Base-by-base conservation (phyloP, 768 basidiomycete genomes). In the Naganishia antarctica region DNA sequence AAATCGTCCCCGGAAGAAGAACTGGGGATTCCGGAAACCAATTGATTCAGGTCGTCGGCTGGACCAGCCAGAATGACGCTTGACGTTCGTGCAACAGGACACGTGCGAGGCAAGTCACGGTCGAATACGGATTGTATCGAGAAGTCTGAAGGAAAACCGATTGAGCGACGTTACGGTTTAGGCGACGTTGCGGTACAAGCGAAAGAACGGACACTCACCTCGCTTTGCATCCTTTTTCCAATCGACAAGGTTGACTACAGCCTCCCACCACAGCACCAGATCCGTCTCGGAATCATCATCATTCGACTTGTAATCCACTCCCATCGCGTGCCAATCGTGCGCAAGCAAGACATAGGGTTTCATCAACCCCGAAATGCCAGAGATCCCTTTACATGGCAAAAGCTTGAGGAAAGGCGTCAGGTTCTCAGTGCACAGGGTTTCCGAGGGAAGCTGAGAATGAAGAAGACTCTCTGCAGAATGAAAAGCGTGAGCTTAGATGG, bases 391-490 rank as follows among this genome's bases (percentile, higher is more conserved):
- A 81, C 94, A 98, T 0, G 96, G 96, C 1, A 98, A 80, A 11
- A 97, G 84, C 74, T 94, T 91, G 64, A 97, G 82, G 79, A 98
- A 96, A 0, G 96, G 94, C 0, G 94, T 97, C 9, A 98, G 80
- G 72, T 97, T 97, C 74, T 98, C 96, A 4, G 94, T 98, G 74
- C 94, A 99, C n/a, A 97, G 88, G 69, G 86, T 81, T 73, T 93
- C 90, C 3, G 86, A 89, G 7, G 88, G 87, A 21, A 88, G 82
- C 8, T 84, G 84, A 1, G 88, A 89, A 70, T 92, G 87, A 65
- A 86, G 85, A 26, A 91, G 64, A 46, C 29, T 46, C 44, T 25
- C 29, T 43, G 32, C 40, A 34, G 15, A 46, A 32, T n/a, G 34
- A 16, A 57, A 37, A 31, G 37, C 34, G 15, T 32, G 23, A 18